Evolutionary conservation across 495 filamentous ascomycete species (phyloP).

Genomic region (Penicillium antarcticum): DNA sequence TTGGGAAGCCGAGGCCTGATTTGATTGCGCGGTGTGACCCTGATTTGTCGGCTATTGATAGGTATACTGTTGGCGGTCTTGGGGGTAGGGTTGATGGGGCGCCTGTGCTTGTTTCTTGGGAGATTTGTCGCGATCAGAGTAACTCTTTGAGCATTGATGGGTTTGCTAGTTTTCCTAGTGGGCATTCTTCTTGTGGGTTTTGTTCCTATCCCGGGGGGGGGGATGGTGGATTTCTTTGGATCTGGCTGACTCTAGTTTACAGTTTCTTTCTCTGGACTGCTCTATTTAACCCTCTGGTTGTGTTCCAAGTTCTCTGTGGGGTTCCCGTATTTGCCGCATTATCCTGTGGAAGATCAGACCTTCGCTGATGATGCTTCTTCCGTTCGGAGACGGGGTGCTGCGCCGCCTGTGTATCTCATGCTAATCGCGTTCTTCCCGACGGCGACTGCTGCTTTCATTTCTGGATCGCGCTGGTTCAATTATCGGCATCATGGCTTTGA

Average conservation of each 20-base stretch:
- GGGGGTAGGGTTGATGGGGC: slow-evolving; percentile 40
- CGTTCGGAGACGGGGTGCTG: slow-evolving; percentile 49
- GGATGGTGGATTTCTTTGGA: not conserved
- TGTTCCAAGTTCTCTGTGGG: slow-evolving; percentile 60
- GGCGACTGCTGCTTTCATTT: slow-evolving; percentile 58
- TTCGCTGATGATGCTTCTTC: slow-evolving; percentile 20
- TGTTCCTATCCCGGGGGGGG: not conserved
- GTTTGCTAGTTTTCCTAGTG: slow-evolving; percentile 66
- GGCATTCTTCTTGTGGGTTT: slow-evolving; percentile 62
- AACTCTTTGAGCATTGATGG: slow-evolving; percentile 49
- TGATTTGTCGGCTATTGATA: slow-evolving; percentile 40
- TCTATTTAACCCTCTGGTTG: slow-evolving; percentile 62
- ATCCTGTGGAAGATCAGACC: slow-evolving; percentile 25
- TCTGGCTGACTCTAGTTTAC: slow-evolving; percentile 1
- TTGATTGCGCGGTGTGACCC: slow-evolving; percentile 59
- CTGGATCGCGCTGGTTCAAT: slow-evolving; percentile 60
- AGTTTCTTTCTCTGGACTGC: slow-evolving; percentile 62
- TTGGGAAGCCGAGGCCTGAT: slow-evolving; percentile 65
- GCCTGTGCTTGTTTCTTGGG: slow-evolving; percentile 48
- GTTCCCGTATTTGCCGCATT: slow-evolving; percentile 56
- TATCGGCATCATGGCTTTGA: slow-evolving; percentile 64
- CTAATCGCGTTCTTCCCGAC: slow-evolving; percentile 56
- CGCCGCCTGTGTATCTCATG: slow-evolving; percentile 53
- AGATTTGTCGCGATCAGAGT: slow-evolving; percentile 50
- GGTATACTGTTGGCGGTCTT: slow-evolving; percentile 48